Percentiles rank a stretch among this genome's conserved stretches.
Evolutionary conservation across 2,329 filamentous ascomycete species (phyloP).

Genomic region (Neodidymelliopsis sp.): DNA sequence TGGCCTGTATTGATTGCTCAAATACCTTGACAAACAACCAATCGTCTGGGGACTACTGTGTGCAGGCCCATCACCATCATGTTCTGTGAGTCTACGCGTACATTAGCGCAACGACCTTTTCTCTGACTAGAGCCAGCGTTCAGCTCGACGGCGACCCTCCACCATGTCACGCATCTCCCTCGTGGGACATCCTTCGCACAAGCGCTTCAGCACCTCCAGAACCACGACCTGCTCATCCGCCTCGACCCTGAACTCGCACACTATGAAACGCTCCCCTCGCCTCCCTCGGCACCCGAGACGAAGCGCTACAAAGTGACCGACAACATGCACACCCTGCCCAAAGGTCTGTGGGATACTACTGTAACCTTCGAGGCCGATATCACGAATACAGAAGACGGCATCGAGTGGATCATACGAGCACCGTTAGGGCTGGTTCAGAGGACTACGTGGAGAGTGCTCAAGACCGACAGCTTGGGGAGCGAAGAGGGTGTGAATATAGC

Average conservation of each 20-base stretch:
- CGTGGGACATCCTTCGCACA: conserved; percentile 26
- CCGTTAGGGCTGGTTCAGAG: conserved; percentile 44
- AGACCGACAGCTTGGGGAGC: conserved; percentile 24
- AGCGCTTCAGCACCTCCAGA: conserved; percentile 37
- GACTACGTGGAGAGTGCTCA: conserved; percentile 42
- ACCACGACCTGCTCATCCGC: conserved; percentile 48
- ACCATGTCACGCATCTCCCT: conserved; percentile 46
- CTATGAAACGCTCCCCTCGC: conserved; percentile 39
- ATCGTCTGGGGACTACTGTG: no score
- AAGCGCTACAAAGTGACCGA: conserved; percentile 50
- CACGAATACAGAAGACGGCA: conserved; percentile 43
- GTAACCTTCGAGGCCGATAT: conserved; percentile 46
- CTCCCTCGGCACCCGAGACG: conserved; percentile 28
- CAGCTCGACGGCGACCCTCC: conserved; percentile 41
- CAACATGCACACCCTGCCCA: conserved; percentile 46
- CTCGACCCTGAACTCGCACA: conserved; percentile 47
- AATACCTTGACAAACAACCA: background rate
- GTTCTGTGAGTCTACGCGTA: conserved; percentile 35
- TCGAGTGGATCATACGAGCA: conserved; percentile 46
- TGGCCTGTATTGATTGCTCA: background rate
- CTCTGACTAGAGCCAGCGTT: conserved; percentile 30
- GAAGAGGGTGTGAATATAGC: conserved; percentile 12
- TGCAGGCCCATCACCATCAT: conserved; percentile 26
- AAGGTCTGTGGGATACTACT: conserved; percentile 47
- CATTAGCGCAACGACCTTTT: conserved; percentile 3